Base-by-base conservation (phyloP, 202 grass and related monocot genomes). In the Eragrostis tef region DNA sequence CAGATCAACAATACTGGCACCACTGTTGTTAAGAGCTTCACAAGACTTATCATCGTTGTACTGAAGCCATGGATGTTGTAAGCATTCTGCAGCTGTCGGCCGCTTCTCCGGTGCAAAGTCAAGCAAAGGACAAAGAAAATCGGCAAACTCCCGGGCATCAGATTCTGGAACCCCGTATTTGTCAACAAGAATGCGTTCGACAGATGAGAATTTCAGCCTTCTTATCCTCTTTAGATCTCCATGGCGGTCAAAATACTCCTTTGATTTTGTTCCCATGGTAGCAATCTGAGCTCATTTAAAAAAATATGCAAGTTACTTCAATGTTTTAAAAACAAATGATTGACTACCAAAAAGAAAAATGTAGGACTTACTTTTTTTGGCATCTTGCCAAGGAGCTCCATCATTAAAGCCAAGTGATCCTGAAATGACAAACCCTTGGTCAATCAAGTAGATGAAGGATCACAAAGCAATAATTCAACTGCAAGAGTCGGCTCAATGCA, bases 401-500 rank as follows among this genome's bases (percentile, higher is more conserved):
- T 99, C 96, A 99, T 99, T 79, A 95, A 83, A 87, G 96, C 96
- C 90, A 99, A 87, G 81, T 99, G 96, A 93, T 99, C 96, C 96
- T 95, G 80, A 21, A 79, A 85, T 57, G 53, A 53, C 80, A 60
- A 29, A 80, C 11, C 24, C 25, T 86, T 53, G 9, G 83, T 68
- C 79, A 80, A 64, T 63, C 61, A 84, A 79, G 61, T 29, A 21
- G 29, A 66, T 81, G 22, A 89, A 80, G n/a, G 67, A 11, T 59
- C 57, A 80, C 56, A 66, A 72, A 34, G 3, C 59, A 12, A 52
- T 64, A 45, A 65, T 58, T 62, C 7, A 77, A 66, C 20, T 59
- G 56, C 66, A 78, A 61, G n/a, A 11, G 5, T 50, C 14, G 22
- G 6, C 56, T 43, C 31, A 48, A 83, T 70, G 58, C 58, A n/a